Conservation (phyloP, 495 filamentous ascomycete species). For the Aspergillus ellipticus region DNA sequence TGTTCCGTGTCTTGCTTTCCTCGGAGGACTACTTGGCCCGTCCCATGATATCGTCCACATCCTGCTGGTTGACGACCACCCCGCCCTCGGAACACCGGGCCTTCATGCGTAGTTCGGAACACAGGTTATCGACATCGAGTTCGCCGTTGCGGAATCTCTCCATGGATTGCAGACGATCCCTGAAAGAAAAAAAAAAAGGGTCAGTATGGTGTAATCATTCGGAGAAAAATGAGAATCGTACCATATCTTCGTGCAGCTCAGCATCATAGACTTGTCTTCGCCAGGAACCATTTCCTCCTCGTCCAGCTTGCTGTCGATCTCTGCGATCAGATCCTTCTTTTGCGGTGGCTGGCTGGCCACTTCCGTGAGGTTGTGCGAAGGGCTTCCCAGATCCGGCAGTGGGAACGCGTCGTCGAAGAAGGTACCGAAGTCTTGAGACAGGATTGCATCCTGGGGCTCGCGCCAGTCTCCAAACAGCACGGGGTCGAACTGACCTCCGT, state of each 20-base stretch:
- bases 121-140: slow-evolving; percentile 89
- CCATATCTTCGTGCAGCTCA: slow-evolving; percentile 92
- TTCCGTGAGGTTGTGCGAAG: slow-evolving; percentile 62
- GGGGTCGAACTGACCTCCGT: slow-evolving; percentile 85
- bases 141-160: slow-evolving; percentile 82
- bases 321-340: slow-evolving; percentile 68
- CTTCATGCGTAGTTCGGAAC: slow-evolving; percentile 90
- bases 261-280: slow-evolving; percentile 61
- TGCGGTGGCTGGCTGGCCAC: slow-evolving; percentile 37
- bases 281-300: slow-evolving; percentile 64
- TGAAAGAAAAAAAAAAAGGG: slow-evolving; percentile 36
- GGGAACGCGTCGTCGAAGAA: slow-evolving; percentile 92
- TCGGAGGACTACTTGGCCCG: slow-evolving; percentile 33
- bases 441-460: slow-evolving; percentile 76
- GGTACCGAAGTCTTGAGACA: slow-evolving; percentile 63
- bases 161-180: slow-evolving; percentile 88
- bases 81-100: slow-evolving; percentile 92
- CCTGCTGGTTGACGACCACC: slow-evolving; percentile 84
- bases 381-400: slow-evolving; percentile 66
- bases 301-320: slow-evolving; percentile 67
- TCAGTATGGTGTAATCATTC: slow-evolving; percentile 15
- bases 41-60: slow-evolving; percentile 78
- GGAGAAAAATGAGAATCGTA: slow-evolving; percentile 41
- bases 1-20: not conserved
- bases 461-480: slow-evolving; percentile 90